phyloP scores from a whole-genome alignment of 192 early-diverging fungal species.

The Coemansia sp. region DNA sequence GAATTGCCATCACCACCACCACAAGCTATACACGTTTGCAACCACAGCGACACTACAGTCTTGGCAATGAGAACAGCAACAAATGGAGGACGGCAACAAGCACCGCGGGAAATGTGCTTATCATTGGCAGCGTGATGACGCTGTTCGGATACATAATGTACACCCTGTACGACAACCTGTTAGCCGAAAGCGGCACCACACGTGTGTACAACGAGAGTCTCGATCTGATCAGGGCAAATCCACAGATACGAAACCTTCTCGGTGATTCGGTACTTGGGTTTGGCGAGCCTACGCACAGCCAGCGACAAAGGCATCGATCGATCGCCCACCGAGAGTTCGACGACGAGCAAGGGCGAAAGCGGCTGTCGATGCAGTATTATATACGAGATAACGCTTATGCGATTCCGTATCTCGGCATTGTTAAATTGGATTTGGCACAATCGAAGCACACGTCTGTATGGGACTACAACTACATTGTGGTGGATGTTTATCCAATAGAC shows the following conservation, averaged over 20 bases:
- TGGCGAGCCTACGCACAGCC: constrained; percentile 48
- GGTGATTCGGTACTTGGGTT: constrained; percentile 25
- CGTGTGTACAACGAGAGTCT: constrained; percentile 50
- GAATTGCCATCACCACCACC: not conserved
- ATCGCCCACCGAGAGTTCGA: constrained; percentile 34
- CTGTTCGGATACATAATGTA: constrained; percentile 46
- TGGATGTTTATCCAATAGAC: constrained; percentile 26
- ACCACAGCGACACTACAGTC: not conserved
- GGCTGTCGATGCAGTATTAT: constrained; percentile 41
- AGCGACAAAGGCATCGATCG: constrained; percentile 38
- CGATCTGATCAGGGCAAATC: constrained; percentile 39
- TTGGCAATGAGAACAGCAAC: not conserved
- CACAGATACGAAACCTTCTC: constrained; percentile 30
- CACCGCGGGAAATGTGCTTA: constrained; percentile 28
- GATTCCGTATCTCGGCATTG: constrained; percentile 18
- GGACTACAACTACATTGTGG: constrained; percentile 45
- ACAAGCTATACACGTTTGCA: not conserved
- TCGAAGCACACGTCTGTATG: constrained; percentile 15
- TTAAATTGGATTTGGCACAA: constrained; percentile 24
- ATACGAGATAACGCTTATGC: constrained; percentile 12
- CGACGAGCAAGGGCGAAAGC: constrained; percentile 17
- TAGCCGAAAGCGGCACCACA: constrained; percentile 37
- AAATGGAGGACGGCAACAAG: constrained; percentile 6
- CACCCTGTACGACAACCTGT: constrained; percentile 47
- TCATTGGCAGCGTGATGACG: constrained; percentile 38